Evolutionary conservation across 1,284 basidiomycete species (phyloP), one percentile per base, ranked within the genome.

Genomic region (Tremellales sp.): DNA sequence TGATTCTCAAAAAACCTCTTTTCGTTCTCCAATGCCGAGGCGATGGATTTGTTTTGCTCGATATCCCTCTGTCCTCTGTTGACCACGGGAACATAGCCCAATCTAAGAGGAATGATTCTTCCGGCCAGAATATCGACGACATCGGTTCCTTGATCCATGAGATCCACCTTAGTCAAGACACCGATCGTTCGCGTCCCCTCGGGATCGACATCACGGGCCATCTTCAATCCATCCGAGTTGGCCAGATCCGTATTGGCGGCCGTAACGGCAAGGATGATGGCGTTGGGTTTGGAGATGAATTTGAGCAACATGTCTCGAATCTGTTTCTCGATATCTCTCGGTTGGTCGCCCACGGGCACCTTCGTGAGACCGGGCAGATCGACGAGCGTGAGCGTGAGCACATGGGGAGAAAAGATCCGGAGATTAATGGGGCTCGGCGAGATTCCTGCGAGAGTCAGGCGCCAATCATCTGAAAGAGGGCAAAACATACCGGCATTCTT

Each of bases 1-100:
- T 98, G 94, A 61, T 80, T 87, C 74, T 97, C 90, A 68, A 98
- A 98, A 79, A 87, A 98, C 52, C 84, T 80, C 51, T 85, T 83
- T 72, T 98, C 94, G 57, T 82, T 78, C 39, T 97, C 93, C 32
- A 98, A 77, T 7, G 94, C 94, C 39, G 79, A 79, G 29, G 75
- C 74, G 66, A 98, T 97, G 9, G 86, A 75, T 70, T 92, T 93
- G 57, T 83, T 83, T 34, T 78, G 76, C 57, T 98, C 94, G 58
- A 97, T 97, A 74, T 98, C 94, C 29, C 91, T 83, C 70, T 97
- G 94, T 35, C 94, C 93, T 73, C 94, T 85, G 74, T 98, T 98
- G 65, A 97, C 79, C 10, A 98, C 94, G 14, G 94, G 94, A 4
- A 97, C 94, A 66, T 97, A 98, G 41, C 94, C 94, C 37, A 98